phyloP scores from a whole-genome alignment of 179 eudicot genomes.

The Drosera spatulata region DNA sequence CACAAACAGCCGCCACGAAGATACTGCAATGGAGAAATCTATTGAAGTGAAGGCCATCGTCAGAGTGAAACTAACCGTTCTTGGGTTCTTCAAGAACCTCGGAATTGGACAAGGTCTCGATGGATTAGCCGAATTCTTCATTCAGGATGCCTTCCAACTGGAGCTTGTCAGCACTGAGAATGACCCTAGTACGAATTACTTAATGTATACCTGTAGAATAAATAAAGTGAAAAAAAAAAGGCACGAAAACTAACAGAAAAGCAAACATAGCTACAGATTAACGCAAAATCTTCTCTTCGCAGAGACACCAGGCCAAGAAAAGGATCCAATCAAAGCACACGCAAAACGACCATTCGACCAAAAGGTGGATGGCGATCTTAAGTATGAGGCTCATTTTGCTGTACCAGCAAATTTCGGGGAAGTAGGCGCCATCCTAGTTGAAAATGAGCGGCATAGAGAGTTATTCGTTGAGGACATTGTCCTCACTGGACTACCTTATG shows the following conservation, averaged over 20 bases:
- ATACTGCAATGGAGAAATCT: not conserved
- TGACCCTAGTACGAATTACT: slow-evolving; percentile 36
- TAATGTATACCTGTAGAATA: too few relatives aligned
- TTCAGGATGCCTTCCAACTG: slow-evolving; percentile 22
- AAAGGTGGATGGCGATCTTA: slow-evolving; percentile 16
- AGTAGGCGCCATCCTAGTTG: slow-evolving; percentile 33
- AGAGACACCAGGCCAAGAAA: slow-evolving; percentile 12
- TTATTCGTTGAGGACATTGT: slow-evolving; percentile 25
- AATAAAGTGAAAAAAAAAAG: too few relatives aligned
- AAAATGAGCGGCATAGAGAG: slow-evolving; percentile 47
- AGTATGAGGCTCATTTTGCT: slow-evolving; percentile 29
- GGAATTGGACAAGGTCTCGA: slow-evolving; percentile 20
- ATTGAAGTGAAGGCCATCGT: slow-evolving; percentile 18
- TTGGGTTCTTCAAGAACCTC: slow-evolving; percentile 15
- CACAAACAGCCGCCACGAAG: too few relatives aligned
- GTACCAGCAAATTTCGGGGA: slow-evolving; percentile 39
- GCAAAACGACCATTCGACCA: slow-evolving; percentile 13
- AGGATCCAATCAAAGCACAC: slow-evolving; percentile 20
- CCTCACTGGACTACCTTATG: slow-evolving; percentile 27
- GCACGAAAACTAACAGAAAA: too few relatives aligned
- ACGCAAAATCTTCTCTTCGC: not conserved
- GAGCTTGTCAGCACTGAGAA: slow-evolving; percentile 35
- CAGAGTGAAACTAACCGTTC: slow-evolving; percentile 8
- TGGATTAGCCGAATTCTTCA: slow-evolving; percentile 19
- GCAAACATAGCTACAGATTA: not conserved